Evolutionary conservation across 768 basidiomycete species (phyloP), one percentile per base, ranked within the genome.

Genomic region (Mycena filopes): DNA sequence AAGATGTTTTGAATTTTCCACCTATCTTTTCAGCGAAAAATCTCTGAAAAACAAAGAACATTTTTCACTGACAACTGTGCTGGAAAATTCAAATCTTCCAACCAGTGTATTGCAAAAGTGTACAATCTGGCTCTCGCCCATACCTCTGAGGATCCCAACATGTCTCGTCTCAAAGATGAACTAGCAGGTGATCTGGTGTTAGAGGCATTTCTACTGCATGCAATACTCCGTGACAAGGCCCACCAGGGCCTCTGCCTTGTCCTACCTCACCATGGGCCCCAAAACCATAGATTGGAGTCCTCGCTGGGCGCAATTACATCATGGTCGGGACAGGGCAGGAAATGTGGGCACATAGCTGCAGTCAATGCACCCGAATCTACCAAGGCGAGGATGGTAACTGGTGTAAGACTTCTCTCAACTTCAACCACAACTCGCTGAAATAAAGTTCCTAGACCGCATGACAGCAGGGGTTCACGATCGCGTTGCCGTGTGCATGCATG

Each of bases 301-400:
- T 48, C 41, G 1, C 2, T 65, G 23, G 33, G 33, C 33, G 33
- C 7, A 33, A 33, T 33, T 33, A 33, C 33, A 7, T 33, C 33
- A 33, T 33, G 33, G 33, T 33, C 33, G 33, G 57, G 4, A 60
- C 50, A 8, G 58, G 64, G 1, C 64, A 65, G 20, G 21, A 8
- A 1, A 59, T 60, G 64, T 65, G 64, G 64, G 57, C 58, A 1
- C 64, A 65, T 31, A 42, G 50, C 5, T 65, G 64, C 36, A 13
- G 36, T 18, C n/a, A n/a, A 1, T 65, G 64, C 25, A 53, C 41
- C 21, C 51, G 58, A 21, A 38, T 60, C 3, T 60, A 60, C 20
- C 40, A 48, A 16, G 51, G 49, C 5, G 53, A 43, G 1, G 51
- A 60, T 12, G 51, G 28, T 1, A 29, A 59, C 33, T 60, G 45